phyloP scores from a whole-genome alignment of 2,329 filamentous ascomycete genomes.

The Cladosporium sphaerospermum region DNA sequence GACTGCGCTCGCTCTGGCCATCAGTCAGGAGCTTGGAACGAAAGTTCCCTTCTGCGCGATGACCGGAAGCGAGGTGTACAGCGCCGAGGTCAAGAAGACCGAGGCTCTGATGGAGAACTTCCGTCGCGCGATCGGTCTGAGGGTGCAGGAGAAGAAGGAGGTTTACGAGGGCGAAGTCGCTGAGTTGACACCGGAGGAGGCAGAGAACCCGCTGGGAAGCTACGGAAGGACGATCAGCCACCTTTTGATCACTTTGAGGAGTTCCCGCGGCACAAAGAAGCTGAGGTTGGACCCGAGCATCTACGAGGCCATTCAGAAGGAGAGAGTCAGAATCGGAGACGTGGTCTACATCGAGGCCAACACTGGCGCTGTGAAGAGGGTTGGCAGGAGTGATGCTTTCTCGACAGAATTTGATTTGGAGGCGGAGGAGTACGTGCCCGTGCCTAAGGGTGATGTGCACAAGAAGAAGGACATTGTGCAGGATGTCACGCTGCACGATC shows the following conservation, averaged over 20 bases:
- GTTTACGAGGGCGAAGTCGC: conserved; percentile 99
- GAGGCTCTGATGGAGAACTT: conserved; percentile 99
- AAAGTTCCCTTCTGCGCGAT: conserved; percentile 99
- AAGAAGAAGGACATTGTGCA: conserved; percentile 99
- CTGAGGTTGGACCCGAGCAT: conserved; percentile 93
- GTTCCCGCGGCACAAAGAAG: conserved; percentile 95
- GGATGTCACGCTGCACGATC: conserved; percentile 92
- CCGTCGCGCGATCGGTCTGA: conserved; percentile 87
- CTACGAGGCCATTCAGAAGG: conserved; percentile 98
- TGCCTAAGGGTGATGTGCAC: conserved; percentile 97
- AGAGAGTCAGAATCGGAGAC: conserved; percentile 90
- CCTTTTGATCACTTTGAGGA: conserved; percentile 88
- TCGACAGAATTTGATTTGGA: conserved; percentile 98
- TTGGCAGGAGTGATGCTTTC: conserved; percentile 92
- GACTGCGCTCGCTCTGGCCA: conserved; percentile 88
- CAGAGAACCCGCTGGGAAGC: conserved; percentile 91
- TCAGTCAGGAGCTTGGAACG: conserved; percentile 93
- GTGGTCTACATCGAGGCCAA: conserved; percentile 99
- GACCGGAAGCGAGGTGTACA: conserved; percentile 96
- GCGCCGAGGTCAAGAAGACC: conserved; percentile 98
- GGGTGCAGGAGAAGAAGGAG: conserved; percentile 97
- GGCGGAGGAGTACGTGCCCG: conserved; percentile 97
- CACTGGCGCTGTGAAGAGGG: conserved; percentile 94
- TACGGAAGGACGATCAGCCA: conserved; percentile 98
- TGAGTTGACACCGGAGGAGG: conserved; percentile 94